Evolutionary conservation across 83 land plant genomes (phyloP).

Genomic region (Picea mariana): DNA sequence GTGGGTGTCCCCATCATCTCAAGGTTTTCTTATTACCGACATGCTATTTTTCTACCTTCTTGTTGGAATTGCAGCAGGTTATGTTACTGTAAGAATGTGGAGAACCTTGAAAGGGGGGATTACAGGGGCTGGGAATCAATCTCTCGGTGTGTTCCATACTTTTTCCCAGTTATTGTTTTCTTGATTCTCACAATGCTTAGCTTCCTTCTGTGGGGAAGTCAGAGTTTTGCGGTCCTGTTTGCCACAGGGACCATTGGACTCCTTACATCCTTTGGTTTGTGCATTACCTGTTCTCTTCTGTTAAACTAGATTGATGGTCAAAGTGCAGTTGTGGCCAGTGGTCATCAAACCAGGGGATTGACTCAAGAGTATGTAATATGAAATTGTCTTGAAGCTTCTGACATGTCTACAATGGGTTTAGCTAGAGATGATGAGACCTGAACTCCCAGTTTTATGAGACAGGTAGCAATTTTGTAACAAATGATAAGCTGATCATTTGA

Average conservation of each 20-base stretch:
- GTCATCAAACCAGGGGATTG: too few relatives aligned
- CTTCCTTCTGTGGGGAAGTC: constrained; percentile 64
- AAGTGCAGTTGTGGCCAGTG: too few relatives aligned
- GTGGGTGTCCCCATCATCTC: constrained; percentile 61
- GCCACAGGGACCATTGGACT: constrained; percentile 62
- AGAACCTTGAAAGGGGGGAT: constrained; percentile 43
- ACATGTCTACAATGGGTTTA: too few relatives aligned
- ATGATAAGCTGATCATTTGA: too few relatives aligned
- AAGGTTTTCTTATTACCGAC: constrained; percentile 57
- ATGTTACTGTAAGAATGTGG: constrained; percentile 61
- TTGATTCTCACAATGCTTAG: constrained; percentile 56
- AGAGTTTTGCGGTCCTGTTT: constrained; percentile 58
- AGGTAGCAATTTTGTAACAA: too few relatives aligned
- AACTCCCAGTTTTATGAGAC: too few relatives aligned
- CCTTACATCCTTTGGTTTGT: constrained; percentile 61
- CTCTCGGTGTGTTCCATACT: constrained; percentile 60
- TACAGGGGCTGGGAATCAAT: constrained; percentile 50
- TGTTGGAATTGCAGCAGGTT: constrained; percentile 59
- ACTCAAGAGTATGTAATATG: too few relatives aligned
- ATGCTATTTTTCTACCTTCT: constrained; percentile 64
- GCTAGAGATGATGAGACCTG: too few relatives aligned
- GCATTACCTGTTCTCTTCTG: constrained; percentile 60
- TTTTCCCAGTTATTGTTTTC: constrained; percentile 71
- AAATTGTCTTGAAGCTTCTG: too few relatives aligned
- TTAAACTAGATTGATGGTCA: constrained; percentile 45